Evolutionary conservation across 2,329 filamentous ascomycete species (phyloP), one percentile per base, ranked within the genome.

Genomic region (Talaromyces sp.): DNA sequence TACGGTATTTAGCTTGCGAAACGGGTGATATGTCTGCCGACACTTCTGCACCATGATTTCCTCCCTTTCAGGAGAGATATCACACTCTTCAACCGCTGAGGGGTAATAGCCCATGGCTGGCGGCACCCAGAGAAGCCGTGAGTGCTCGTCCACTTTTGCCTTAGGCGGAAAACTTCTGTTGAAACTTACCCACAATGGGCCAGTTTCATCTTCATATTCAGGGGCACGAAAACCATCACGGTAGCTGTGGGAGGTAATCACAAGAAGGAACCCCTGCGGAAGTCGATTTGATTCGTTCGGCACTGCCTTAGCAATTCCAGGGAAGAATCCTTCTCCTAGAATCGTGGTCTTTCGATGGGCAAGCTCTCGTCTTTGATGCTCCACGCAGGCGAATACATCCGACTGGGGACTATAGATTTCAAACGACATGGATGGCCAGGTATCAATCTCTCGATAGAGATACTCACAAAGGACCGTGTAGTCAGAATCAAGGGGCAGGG

Each of bases 331-430:
- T 13, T 59, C 16, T 14, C 37, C 50, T 11, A 43, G 43, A 27
- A n/a, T 27, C 10, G 35, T 58, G 11, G 54, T 58, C 35, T 41
- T 58, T 58, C 54, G 19, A n/a, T 68, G 45, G 39, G 37, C 60
- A 48, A 68, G 56, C 31, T 68, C 67, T n/a, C 62, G 65, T 41
- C 67, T 64, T 31, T 68, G 62, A 59, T 67, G 60, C 59, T 68
- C 65, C 16, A 68, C 67, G 39, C 62, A 68, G 19, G 59, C 50
- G 19, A 68, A 64, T 7, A 60, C 62, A 62, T 65, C 65, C 1
- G 56, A 27, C 50, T 65, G 65, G 3, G 50, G 50, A 31, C 62
- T 37, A 43, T 68, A 68, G 41, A 68, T 64, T 45, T 68, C 67
- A 47, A 68, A 60, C 13, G 58, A 65, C n/a, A 52, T 24, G 13